Base-by-base conservation (phyloP, 2,329 filamentous ascomycete genomes). In the Aotearoamyces nothofagi region DNA sequence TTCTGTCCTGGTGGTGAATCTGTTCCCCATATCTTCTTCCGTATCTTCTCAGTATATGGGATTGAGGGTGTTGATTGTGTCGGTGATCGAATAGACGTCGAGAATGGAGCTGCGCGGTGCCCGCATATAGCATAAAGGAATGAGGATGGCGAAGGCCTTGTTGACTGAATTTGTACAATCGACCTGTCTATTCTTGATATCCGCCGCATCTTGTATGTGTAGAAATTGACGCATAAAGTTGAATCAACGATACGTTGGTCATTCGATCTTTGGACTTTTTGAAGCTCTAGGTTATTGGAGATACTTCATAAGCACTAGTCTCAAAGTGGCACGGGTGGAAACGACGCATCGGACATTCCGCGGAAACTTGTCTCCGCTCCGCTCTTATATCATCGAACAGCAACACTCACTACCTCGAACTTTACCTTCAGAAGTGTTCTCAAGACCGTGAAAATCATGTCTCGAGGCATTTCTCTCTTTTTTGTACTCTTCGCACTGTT, bases 11-110 rank as follows among this genome's bases (percentile, higher is more conserved):
- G 60, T 9, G 61, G 59, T 12, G 56, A 52, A 24, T 64, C 57
- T 13, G 57, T 59, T 5, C 60, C 59, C 61, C 60, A 65, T 34
- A 66, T 45, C 41, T 53, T 59, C 35, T 50, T 47, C 30, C 61
- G 56, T 28, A 63, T 40, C 33, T 53, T 55, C 33, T 64, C 58
- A 26, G 55, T 56, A 33, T 60, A 44, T 22, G 54, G 45, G 29
- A 30, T 17, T 26, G 17, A 37, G 19, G 8, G 8, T n/a, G 39
- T 31, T 33, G 32, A 14, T 40, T 26, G 22, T 15, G 38, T 35
- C 30, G 32, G 11, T 31, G 37, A 35, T 20, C 31, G 11, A 10
- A 38, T 17, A 14, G 42, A 39, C 15, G 44, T 49, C 5, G 47
- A 49, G 27, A 49, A 50, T 16, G 43, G 31, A 11, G 37, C 29